Evolutionary conservation across 208 protist genomes (phyloP).

Genomic region (Spongospora subterranea): DNA sequence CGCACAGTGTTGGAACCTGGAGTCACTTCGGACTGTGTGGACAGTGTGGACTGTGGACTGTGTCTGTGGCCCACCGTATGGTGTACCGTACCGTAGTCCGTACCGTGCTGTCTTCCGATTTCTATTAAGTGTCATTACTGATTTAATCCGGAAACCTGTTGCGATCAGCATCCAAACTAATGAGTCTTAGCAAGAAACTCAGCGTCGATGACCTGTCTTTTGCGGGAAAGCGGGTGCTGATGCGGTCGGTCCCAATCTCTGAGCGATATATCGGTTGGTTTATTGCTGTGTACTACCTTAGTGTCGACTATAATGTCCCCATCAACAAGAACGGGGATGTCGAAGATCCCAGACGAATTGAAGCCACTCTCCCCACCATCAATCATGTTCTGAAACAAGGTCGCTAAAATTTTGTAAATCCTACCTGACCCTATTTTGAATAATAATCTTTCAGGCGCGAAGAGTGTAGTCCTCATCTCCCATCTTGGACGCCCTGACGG

Average conservation of each 20-base stretch:
- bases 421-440: not conserved
- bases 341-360: slow-evolving; percentile 15
- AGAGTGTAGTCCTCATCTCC: slow-evolving; percentile 68
- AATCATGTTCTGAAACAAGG: not conserved
- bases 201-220: slow-evolving; percentile 9
- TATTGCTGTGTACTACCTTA: slow-evolving; percentile 18
- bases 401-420: not conserved
- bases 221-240: slow-evolving; percentile 37
- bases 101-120: too few relatives aligned
- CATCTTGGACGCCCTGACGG: slow-evolving; percentile 95
- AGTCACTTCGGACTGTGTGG: too few relatives aligned
- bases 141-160: not conserved
- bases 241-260: not conserved
- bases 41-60: too few relatives aligned
- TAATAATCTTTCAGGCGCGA: slow-evolving; percentile 61
- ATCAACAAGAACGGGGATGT: not conserved
- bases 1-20: too few relatives aligned
- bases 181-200: slow-evolving; percentile 22
- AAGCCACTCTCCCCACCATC: slow-evolving; percentile 17
- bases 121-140: too few relatives aligned
- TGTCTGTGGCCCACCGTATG: too few relatives aligned
- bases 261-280: not conserved
- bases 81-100: too few relatives aligned
- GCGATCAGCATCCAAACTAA: not conserved
- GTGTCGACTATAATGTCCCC: slow-evolving; percentile 42